Percentiles rank a stretch among this genome's conserved stretches.
phyloP scores from a whole-genome alignment of 2,329 filamentous ascomycete species.

The Nothophoma quercina region DNA sequence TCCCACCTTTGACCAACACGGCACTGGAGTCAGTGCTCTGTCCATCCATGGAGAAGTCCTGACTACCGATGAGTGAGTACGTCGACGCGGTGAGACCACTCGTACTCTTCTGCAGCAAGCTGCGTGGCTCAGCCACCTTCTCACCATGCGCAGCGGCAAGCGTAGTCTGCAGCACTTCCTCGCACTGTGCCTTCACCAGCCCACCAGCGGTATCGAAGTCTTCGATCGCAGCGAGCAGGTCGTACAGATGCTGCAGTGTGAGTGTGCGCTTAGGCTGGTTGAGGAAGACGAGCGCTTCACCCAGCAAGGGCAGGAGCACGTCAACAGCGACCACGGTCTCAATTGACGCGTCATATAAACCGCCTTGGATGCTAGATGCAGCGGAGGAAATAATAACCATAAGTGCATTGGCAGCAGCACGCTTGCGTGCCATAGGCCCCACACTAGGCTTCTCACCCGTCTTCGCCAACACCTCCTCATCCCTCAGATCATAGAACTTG shows the following conservation, averaged over 20 bases:
- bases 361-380: conserved; percentile 89
- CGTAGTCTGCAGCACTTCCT: conserved; percentile 80
- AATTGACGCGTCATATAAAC: conserved; percentile 80
- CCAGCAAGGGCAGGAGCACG: conserved; percentile 81
- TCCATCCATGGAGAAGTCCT: conserved; percentile 62
- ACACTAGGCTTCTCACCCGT: conserved; percentile 51
- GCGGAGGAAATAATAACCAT: conserved; percentile 86
- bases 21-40: conserved; percentile 56
- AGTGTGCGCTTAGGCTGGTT: conserved; percentile 69
- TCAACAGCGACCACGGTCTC: conserved; percentile 89
- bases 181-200: conserved; percentile 75
- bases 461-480: conserved; percentile 62
- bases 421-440: conserved; percentile 67
- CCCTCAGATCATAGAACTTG: conserved; percentile 88
- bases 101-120: conserved; percentile 66
- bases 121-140: conserved; percentile 25
- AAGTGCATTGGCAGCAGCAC: conserved; percentile 75
- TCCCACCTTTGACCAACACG: conserved; percentile 51
- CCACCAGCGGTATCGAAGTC: conserved; percentile 79
- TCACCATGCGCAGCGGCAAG: conserved; percentile 70
- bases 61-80: conserved; percentile 76
- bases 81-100: conserved; percentile 61
- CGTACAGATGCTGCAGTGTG: conserved; percentile 75
- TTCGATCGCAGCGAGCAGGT: conserved; percentile 78
- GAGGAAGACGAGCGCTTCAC: conserved; percentile 82